phyloP scores from a whole-genome alignment of 768 basidiomycete genomes.

The Candolleomyces efflorescens region DNA sequence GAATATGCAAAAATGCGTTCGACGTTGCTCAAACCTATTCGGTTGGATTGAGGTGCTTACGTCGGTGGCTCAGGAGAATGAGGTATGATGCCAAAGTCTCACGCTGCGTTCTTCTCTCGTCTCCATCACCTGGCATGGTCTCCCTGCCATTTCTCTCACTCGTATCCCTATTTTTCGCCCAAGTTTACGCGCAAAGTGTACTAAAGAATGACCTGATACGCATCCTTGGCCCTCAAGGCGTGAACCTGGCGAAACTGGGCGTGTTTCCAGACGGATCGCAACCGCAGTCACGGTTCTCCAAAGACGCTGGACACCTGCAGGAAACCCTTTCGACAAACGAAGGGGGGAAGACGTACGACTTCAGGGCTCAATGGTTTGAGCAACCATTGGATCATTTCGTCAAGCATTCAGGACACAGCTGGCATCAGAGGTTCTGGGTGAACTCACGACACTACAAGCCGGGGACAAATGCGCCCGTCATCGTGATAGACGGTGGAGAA shows the following conservation, averaged over 20 bases:
- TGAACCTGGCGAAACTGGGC: conserved; percentile 62
- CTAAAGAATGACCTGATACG: conserved; percentile 14
- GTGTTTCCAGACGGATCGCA: conserved; percentile 15
- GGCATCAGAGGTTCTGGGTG: conserved; percentile 90
- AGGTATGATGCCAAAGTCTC: no score
- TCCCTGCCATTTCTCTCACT: background rate
- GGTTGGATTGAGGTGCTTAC: no score
- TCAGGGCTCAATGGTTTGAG: conserved; percentile 64
- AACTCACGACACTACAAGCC: conserved; percentile 76
- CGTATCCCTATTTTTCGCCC: background rate
- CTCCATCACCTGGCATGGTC: background rate
- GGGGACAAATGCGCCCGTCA: conserved; percentile 73
- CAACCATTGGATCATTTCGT: conserved; percentile 87
- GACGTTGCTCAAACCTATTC: no score
- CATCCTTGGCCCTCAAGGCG: conserved; percentile 48
- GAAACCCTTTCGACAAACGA: background rate
- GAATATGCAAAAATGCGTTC: no score
- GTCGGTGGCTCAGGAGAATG: no score
- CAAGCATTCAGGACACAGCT: conserved; percentile 51
- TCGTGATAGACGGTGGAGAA: conserved; percentile 91
- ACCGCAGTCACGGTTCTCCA: conserved; percentile 11
- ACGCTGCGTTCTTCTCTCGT: background rate
- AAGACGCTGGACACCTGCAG: conserved; percentile 17
- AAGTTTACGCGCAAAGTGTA: background rate
- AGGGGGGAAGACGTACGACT: conserved; percentile 26